phyloP scores from a whole-genome alignment of 2,329 filamentous ascomycete species.

The Cadophora sp. region DNA sequence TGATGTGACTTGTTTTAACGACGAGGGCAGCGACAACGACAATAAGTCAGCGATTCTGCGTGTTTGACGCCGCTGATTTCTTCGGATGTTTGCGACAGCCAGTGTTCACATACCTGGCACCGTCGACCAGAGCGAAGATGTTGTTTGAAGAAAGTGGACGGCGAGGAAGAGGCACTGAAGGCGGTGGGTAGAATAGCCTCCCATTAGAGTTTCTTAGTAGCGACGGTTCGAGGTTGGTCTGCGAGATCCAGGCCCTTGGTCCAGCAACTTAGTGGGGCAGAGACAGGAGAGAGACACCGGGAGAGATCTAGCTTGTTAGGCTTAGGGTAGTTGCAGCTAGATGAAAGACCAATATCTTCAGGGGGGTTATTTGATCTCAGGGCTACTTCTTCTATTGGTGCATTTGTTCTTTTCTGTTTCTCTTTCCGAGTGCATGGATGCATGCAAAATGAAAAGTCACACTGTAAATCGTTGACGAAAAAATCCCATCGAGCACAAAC shows the following conservation, averaged over 20 bases:
- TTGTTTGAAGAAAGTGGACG: background rate
- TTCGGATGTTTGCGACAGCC: background rate
- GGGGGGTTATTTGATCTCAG: no score
- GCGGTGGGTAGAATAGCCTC: background rate
- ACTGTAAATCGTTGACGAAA: no score
- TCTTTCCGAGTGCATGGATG: no score
- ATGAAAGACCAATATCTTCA: no score
- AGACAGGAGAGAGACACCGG: no score
- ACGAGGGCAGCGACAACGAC: background rate
- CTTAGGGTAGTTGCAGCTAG: no score
- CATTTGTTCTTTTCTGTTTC: no score
- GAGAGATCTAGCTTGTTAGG: no score
- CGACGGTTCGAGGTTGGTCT: slow-evolving; percentile 9
- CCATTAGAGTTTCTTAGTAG: slow-evolving; percentile 7
- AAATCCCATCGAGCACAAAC: no score
- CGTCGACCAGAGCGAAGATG: background rate
- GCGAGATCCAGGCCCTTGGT: background rate
- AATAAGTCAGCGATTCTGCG: background rate
- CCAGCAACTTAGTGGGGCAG: no score
- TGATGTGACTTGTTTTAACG: background rate
- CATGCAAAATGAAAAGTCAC: background rate
- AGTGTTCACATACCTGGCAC: slow-evolving; percentile 8
- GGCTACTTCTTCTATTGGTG: no score
- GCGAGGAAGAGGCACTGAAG: background rate
- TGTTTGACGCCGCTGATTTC: background rate